phyloP scores from a whole-genome alignment of 2,329 filamentous ascomycete genomes.

The Akanthomyces uredinophilus region DNA sequence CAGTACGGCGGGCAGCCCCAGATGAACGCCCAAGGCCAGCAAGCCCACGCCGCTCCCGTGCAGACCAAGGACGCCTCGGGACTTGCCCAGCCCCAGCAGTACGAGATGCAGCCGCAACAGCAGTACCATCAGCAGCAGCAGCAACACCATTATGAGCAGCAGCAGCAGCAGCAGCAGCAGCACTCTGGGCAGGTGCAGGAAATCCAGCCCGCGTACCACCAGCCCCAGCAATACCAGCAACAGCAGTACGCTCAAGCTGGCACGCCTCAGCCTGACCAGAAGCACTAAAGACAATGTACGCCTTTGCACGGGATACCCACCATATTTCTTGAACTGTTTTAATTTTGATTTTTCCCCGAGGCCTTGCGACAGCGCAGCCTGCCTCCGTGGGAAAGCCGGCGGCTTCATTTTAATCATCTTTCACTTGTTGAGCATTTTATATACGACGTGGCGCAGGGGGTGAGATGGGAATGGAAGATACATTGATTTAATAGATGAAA shows the following conservation, averaged over 20 bases:
- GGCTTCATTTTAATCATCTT: not conserved
- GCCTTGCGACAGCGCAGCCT: not conserved
- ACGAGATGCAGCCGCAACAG: conserved; percentile 11
- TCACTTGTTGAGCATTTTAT: not conserved
- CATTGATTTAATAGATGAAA: not conserved
- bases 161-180: not conserved
- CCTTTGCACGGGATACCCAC: not conserved
- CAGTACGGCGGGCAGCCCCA: conserved; percentile 19
- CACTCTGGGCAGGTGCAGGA: conserved; percentile 1
- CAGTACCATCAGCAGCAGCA: not conserved
- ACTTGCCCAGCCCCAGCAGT: conserved; percentile 2
- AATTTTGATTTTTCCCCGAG: not conserved
- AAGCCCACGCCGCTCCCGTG: conserved; percentile 4
- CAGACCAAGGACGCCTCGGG: not conserved
- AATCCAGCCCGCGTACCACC: conserved; percentile 6
- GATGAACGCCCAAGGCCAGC: conserved; percentile 7
- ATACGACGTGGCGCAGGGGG: not conserved
- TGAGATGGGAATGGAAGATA: not conserved
- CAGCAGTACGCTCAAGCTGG: not conserved
- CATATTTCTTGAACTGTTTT: not conserved
- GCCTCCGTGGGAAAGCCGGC: not conserved
- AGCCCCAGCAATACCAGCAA: not conserved
- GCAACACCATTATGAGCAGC: not conserved
- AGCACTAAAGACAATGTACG: not conserved
- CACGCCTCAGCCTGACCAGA: not conserved